These are phyloP conservation scores for Mallotus repandus DNA, from an alignment of 441 rosid species.

Conservation along the genomic window DNA sequence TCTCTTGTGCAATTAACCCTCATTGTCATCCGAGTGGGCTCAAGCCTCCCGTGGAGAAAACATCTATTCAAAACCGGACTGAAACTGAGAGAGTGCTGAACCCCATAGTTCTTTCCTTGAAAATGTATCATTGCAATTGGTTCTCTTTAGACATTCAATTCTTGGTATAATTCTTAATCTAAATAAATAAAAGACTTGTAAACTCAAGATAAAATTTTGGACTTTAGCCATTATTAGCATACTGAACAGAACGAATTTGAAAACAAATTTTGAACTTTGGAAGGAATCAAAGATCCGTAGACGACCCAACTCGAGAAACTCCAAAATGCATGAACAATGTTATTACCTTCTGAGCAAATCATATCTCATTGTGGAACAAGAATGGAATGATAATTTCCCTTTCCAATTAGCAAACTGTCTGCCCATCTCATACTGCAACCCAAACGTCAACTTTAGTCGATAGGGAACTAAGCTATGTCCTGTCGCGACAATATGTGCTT, in stretches of 20 bases:
- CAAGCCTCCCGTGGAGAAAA: too few relatives aligned
- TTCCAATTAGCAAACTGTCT: background rate
- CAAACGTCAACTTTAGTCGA: background rate
- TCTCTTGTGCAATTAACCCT: too few relatives aligned
- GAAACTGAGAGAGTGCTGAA: too few relatives aligned
- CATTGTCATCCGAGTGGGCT: too few relatives aligned
- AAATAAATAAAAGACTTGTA: too few relatives aligned
- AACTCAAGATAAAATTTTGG: background rate
- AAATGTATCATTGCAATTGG: too few relatives aligned
- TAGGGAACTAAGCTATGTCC: background rate
- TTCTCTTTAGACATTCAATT: too few relatives aligned
- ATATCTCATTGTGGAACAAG: background rate
- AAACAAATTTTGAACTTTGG: background rate
- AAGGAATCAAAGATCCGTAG: background rate
- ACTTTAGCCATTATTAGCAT: background rate
- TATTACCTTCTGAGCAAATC: background rate
- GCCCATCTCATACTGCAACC: background rate
- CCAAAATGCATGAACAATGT: background rate
- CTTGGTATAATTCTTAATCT: too few relatives aligned
- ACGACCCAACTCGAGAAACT: background rate
- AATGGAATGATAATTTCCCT: background rate
- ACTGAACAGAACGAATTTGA: background rate
- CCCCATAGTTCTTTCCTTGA: too few relatives aligned
- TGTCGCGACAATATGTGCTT: constrained; percentile 31
- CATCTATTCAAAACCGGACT: too few relatives aligned